Conservation (phyloP, 352 stramenopile genomes). For the Phytophthora vignae region DNA sequence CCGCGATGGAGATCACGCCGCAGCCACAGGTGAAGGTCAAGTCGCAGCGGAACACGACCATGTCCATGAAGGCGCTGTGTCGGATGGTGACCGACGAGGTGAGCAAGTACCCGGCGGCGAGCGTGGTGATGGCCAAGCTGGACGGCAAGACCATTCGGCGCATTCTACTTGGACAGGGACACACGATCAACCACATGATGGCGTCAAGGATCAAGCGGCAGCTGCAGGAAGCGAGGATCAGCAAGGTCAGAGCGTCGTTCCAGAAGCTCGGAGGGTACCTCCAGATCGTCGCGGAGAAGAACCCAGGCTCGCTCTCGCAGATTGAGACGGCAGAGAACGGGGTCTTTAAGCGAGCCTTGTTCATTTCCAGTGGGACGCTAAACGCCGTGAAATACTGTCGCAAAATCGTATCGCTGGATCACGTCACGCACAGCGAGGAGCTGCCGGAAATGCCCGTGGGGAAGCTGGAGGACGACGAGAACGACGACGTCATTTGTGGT, state of each 20-base stretch:
- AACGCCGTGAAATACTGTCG: constrained; percentile 64
- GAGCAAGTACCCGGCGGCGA: constrained; percentile 63
- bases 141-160: constrained; percentile 79
- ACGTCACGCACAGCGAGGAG: constrained; percentile 54
- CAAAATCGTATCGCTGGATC: constrained; percentile 71
- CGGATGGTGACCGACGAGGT: constrained; percentile 80
- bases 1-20: constrained; percentile 2
- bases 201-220: constrained; percentile 81
- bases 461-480: constrained; percentile 63
- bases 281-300: constrained; percentile 71
- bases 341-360: constrained; percentile 69
- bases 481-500: constrained; percentile 74
- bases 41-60: constrained; percentile 78
- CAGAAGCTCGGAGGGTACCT: constrained; percentile 74
- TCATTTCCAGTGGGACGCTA: constrained; percentile 63
- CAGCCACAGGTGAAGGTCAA: constrained; percentile 18
- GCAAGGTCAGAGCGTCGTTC: constrained; percentile 69
- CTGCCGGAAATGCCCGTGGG: constrained; percentile 43
- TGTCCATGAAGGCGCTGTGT: constrained; percentile 81
- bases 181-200: constrained; percentile 88
- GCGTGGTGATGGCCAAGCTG: constrained; percentile 71
- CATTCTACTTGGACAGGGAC: constrained; percentile 72
- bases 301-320: constrained; percentile 60
- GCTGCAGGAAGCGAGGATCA: constrained; percentile 66
- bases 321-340: constrained; percentile 62